phyloP scores from a whole-genome alignment of 495 filamentous ascomycete genomes.

The Aspergillus bridgeri region DNA sequence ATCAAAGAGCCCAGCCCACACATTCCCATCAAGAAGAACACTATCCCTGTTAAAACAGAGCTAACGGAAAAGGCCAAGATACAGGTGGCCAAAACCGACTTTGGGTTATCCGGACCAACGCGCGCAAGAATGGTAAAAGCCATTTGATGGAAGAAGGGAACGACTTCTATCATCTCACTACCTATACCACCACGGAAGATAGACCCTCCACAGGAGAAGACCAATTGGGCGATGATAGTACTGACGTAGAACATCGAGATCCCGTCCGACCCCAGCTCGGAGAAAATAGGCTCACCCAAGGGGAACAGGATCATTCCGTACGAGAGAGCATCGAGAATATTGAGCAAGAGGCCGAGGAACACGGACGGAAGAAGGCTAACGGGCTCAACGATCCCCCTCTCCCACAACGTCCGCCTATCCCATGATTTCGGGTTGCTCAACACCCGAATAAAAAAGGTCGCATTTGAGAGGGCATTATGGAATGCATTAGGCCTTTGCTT shows the following conservation, averaged over 20 bases:
- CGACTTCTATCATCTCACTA: slow-evolving; percentile 98
- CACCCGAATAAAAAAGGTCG: slow-evolving; percentile 22
- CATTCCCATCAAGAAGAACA: slow-evolving; percentile 86
- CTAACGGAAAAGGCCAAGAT: slow-evolving; percentile 88
- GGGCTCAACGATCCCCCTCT: slow-evolving; percentile 61
- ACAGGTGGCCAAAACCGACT: slow-evolving; percentile 86
- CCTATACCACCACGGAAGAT: slow-evolving; percentile 90
- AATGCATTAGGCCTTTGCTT: slow-evolving; percentile 17
- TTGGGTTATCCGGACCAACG: slow-evolving; percentile 75
- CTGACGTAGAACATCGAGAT: slow-evolving; percentile 99
- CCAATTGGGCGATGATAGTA: slow-evolving; percentile 88
- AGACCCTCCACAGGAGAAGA: slow-evolving; percentile 82
- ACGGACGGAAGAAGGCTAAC: slow-evolving; percentile 75
- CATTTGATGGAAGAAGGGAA: slow-evolving; percentile 98
- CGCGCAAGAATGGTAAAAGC: slow-evolving; percentile 77
- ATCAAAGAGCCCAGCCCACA: slow-evolving; percentile 86
- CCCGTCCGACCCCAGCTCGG: slow-evolving; percentile 79
- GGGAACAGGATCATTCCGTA: slow-evolving; percentile 98
- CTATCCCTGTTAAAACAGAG: slow-evolving; percentile 82
- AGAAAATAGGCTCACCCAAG: slow-evolving; percentile 78
- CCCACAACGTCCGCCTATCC: slow-evolving; percentile 63
- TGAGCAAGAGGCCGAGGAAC: slow-evolving; percentile 81
- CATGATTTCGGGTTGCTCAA: slow-evolving; percentile 64
- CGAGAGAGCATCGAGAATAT: slow-evolving; percentile 89
- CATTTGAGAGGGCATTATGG: slow-evolving; percentile 21